Conservation (phyloP, 148 eudicot genomes). For the Arbutus unedo region DNA sequence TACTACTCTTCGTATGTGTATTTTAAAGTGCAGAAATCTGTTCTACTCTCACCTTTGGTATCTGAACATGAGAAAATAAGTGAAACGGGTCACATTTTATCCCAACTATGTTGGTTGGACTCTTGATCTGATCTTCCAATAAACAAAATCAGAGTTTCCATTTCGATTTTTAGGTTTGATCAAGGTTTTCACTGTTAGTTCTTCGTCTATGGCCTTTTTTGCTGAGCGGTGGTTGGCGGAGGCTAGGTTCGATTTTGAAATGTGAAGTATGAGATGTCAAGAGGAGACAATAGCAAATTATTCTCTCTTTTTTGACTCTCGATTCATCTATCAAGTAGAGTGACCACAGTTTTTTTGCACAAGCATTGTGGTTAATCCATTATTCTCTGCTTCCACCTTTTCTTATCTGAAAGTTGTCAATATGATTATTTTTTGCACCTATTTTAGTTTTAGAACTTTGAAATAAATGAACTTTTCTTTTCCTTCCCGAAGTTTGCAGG, state of each 20-base stretch:
- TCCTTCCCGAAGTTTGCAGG: constrained; percentile 21
- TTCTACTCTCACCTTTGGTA: not conserved
- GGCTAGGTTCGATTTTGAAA: not conserved
- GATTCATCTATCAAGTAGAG: not conserved
- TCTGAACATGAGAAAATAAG: not conserved
- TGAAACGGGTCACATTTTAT: not conserved
- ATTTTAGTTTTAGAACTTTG: not conserved
- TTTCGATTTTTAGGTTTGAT: not conserved
- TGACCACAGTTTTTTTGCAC: too few species aligned
- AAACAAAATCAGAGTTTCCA: not conserved
- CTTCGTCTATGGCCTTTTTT: not conserved
- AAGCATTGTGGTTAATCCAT: not conserved
- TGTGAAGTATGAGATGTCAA: not conserved
- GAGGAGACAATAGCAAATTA: not conserved
- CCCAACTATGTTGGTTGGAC: not conserved
- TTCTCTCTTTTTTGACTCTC: not conserved
- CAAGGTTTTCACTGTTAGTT: not conserved
- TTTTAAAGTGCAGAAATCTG: not conserved
- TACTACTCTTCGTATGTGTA: not conserved
- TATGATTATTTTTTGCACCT: not conserved
- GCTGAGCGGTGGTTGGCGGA: not conserved
- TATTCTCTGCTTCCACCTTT: not conserved
- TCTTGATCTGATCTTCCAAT: not conserved
- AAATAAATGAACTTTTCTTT: not conserved
- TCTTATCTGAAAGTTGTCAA: not conserved